These are phyloP conservation scores for Daldinia sp. DNA, from an alignment of 2,329 filamentous ascomycete species.

Conservation along the genomic window DNA sequence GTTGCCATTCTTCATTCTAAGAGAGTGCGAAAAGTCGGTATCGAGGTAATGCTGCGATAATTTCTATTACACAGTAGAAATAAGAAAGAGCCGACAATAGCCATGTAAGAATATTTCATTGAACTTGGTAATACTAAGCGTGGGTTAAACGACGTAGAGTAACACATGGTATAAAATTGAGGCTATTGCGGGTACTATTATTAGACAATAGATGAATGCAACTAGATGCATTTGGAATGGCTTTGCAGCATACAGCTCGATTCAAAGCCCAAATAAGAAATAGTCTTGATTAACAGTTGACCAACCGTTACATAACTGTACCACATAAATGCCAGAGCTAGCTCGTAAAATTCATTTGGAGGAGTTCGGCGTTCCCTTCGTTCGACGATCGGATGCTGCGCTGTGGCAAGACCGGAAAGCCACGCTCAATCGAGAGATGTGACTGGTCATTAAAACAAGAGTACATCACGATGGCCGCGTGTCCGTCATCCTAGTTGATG, in stretches of 20 bases:
- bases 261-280: not conserved
- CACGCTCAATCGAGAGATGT: not conserved
- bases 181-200: not conserved
- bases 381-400: slow-evolving; percentile 5
- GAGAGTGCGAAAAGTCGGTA: not conserved
- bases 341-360: slow-evolving; percentile 3
- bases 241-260: not conserved
- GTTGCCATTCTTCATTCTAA: not conserved
- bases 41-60: not conserved
- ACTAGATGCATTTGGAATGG: not conserved
- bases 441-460: slow-evolving; percentile 1
- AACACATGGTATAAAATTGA: not conserved
- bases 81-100: not conserved
- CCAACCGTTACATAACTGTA: not conserved
- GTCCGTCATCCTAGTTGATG: not conserved
- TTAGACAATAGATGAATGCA: not conserved
- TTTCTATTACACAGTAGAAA: not conserved
- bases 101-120: not conserved
- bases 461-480: not conserved
- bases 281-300: not conserved
- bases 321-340: not conserved
- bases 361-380: slow-evolving; percentile 2
- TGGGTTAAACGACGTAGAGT: no score
- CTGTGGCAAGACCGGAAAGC: not conserved
- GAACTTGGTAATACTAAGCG: not conserved